Base-by-base conservation (phyloP, 257 asterid species). In the Osmanthus fragrans region DNA sequence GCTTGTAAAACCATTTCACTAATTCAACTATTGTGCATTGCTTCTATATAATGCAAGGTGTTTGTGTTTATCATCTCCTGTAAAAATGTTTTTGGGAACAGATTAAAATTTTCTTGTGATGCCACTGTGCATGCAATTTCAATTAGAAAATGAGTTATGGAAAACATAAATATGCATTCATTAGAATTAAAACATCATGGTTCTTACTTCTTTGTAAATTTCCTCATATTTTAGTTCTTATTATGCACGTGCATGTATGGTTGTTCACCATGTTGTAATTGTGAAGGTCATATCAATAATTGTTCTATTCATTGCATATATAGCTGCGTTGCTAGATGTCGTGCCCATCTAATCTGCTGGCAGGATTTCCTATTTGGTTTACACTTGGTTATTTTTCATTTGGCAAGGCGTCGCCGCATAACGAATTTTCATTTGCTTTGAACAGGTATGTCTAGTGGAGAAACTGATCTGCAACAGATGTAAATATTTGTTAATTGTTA, bases 401-500 rank as follows among this genome's bases (percentile, higher is more conserved):
- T 76, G 19, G 66, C 23, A 51, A 54, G 66, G 5, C 4, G 39
- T 68, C 23, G 45, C 8, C 30, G 30, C 63, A 63, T n/a, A n/a
- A n/a, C 37, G 58, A 51, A 36, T 79, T 73, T 73, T n/a, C 70
- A 19, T 5, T 76, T 82, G 58, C 63, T 84, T 74, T 63, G 40
- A 79, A 75, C 84, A 86, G 90, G 87, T 25, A 87, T 84, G 88
- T 23, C 67, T 29, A 73, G 21, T 70, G 70, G 36, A 73, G 67
- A 71, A 68, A 75, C 64, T 70, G n/a, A 18, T 74, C 34, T 30
- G 25, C 71, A 47, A 71, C 78, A 7, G 71, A 39, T 42, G 25
- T 19, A 45, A 76, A 71, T 70, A 54, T 73, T 58, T 40, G 73
- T 58, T 63, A 77, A 4, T 77, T 68, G n/a, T n/a, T n/a, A n/a